Conservation (phyloP, 805 yeast species). For the Sungouiozyma intestinalis region DNA sequence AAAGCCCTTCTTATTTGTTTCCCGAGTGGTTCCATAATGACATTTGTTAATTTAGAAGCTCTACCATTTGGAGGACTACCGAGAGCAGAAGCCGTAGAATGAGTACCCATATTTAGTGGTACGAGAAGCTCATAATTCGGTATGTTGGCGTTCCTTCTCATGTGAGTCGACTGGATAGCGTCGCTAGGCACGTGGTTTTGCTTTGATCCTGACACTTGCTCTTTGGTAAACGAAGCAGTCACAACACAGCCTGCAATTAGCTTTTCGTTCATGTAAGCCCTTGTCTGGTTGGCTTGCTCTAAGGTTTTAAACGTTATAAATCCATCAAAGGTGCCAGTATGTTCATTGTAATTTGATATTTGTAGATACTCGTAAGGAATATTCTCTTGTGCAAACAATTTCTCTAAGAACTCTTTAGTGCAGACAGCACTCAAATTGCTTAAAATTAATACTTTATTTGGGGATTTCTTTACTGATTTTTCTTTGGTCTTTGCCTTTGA, state of each 20-base stretch:
- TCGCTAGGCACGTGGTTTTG: not conserved
- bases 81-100: not conserved
- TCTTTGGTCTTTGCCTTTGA: constrained; percentile 15
- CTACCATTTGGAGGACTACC: not conserved
- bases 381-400: constrained; percentile 18
- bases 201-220: constrained; percentile 1
- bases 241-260: constrained; percentile 21
- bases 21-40: constrained; percentile 15
- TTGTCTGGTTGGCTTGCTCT: constrained; percentile 15
- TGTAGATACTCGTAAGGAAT: constrained; percentile 4
- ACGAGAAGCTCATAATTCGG: too few relatives aligned
- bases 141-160: too few relatives aligned
- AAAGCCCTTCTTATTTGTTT: constrained; percentile 24
- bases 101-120: not conserved
- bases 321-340: constrained; percentile 18
- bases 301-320: constrained; percentile 15
- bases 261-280: constrained; percentile 14
- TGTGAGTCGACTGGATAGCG: not conserved
- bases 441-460: constrained; percentile 8
- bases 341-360: constrained; percentile 1
- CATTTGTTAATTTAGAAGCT: constrained; percentile 1
- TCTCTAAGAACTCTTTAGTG: constrained; percentile 19
- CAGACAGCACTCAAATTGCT: constrained; percentile 23
- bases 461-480: not conserved
- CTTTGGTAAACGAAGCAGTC: constrained; percentile 15